Base-by-base conservation (phyloP, 2,329 filamentous ascomycete genomes). In the Calonectria ilicicola region DNA sequence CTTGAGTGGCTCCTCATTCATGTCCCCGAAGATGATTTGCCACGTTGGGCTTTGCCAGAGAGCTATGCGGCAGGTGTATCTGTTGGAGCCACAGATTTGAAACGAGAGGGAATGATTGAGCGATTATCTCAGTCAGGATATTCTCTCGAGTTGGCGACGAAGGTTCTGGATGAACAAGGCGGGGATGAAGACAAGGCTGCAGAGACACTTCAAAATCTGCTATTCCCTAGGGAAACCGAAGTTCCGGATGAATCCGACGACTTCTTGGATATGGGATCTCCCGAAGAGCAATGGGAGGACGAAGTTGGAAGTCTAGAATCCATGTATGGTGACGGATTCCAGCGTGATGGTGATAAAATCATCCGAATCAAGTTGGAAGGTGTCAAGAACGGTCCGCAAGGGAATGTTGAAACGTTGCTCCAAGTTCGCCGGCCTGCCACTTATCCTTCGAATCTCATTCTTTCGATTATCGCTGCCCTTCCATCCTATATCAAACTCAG, bases 1-100 rank as follows among this genome's bases (percentile, higher is more conserved):
- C 88, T 99, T 2, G 96, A 98, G 82, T 99, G 97, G 97, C 89
- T 99, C 19, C 89, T 99, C 62, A 96, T 98, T 65, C 96, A 99
- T 83, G 95, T 99, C 2, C 97, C 97, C 1, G 97, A 99, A 81
- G 97, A 99, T 81, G 97, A 98, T 80, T 86, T 98, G n/a, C 97
- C 97, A 1, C 88, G 90, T 8, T 98, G 96, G 95, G 95, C 95
- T 78, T 86, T 99, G 49, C 97, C 97, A 0, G 96, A 97, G 84
- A 94, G 93, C 73, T 99, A 99, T 82, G 92, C 94, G 14, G 96
- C 96, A 32, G 97, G 97, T 26, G 93, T 98, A 29, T 95, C 93
- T 53, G 92, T 99, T 75, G 96, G 93, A 1, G 94, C 94, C 64
- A 93, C 92, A 8, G 93, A 98, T 81, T 83, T 98, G 73, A 94